phyloP scores from a whole-genome alignment of 2,329 filamentous ascomycete genomes.

The Colletotrichum liriopes region DNA sequence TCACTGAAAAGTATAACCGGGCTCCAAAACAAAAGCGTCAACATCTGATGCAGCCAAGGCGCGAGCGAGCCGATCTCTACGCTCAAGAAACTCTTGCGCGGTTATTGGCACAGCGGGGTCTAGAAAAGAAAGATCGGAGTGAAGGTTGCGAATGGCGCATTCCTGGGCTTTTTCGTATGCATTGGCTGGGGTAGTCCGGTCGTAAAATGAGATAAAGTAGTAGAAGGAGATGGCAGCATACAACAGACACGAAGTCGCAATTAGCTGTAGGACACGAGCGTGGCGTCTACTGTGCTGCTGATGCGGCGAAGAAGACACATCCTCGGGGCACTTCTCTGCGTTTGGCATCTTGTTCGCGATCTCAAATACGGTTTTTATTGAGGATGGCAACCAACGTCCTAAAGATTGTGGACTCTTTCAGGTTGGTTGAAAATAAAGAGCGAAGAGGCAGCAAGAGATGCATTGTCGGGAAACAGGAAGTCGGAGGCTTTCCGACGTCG shows the following conservation, averaged over 20 bases:
- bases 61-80: constrained; percentile 69
- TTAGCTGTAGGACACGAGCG: constrained; percentile 5
- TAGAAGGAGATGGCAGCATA: constrained; percentile 14
- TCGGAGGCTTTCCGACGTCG: constrained; percentile 34
- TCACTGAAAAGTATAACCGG: constrained; percentile 75
- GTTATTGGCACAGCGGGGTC: constrained; percentile 63
- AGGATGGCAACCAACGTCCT: background rate
- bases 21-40: constrained; percentile 75
- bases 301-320: background rate
- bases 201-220: background rate
- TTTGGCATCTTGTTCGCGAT: background rate
- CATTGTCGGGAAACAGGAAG: constrained; percentile 16
- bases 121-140: constrained; percentile 66
- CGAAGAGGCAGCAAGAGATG: background rate
- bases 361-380: background rate
- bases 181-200: background rate
- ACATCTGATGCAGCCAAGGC: constrained; percentile 66
- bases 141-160: constrained; percentile 69
- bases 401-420: too few species aligned
- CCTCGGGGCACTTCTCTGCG: background rate
- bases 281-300: background rate
- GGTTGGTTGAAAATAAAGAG: background rate
- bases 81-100: constrained; percentile 66
- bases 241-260: constrained; percentile 14
- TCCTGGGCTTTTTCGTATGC: constrained; percentile 44